Evolutionary conservation across 2,329 filamentous ascomycete species (phyloP).

Genomic region (Colletotrichum gloeosporioides): DNA sequence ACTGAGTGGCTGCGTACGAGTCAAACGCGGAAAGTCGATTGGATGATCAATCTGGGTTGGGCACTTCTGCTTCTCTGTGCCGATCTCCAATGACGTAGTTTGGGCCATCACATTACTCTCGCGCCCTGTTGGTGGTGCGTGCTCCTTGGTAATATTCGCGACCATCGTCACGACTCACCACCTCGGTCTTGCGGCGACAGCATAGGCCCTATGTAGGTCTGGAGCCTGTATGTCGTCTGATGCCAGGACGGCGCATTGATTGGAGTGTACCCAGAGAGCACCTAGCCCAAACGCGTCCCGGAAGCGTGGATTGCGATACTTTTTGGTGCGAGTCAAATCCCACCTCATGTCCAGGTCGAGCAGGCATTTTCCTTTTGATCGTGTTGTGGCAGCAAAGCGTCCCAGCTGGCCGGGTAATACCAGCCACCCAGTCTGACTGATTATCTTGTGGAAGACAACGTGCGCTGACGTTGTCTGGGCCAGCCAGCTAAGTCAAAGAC

Average conservation of each 20-base stretch:
- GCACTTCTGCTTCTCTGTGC: not conserved
- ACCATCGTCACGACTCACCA: not conserved
- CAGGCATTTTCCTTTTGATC: not conserved
- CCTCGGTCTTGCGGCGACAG: not conserved
- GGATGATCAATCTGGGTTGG: not conserved
- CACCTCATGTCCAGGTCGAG: not conserved
- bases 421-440: not conserved
- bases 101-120: not conserved
- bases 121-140: not conserved
- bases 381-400: not conserved
- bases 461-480: not conserved
- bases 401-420: not conserved
- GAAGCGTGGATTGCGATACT: not conserved
- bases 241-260: not conserved
- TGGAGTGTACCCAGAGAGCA: not conserved
- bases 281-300: not conserved
- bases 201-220: not conserved
- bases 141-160: not conserved
- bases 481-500: not conserved
- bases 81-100: not conserved
- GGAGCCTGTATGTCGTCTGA: not conserved
- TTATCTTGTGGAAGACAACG: not conserved
- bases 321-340: not conserved
- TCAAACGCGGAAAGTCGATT: not conserved
- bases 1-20: not conserved